Base-by-base conservation (phyloP, 1,139 yeast genomes). In the Pichia sp. region DNA sequence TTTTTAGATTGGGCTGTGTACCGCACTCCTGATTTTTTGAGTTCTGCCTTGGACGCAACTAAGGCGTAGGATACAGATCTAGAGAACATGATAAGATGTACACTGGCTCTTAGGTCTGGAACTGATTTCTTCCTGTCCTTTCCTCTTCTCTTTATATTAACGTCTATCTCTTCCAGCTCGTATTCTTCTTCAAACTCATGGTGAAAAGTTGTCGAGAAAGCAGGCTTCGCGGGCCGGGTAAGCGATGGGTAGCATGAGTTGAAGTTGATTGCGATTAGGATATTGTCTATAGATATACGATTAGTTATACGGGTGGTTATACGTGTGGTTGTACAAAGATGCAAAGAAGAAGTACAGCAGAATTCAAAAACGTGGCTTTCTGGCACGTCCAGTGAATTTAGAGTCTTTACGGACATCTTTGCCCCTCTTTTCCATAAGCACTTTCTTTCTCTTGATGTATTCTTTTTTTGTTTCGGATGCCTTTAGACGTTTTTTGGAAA, bases 361-460 rank as follows among this genome's bases (percentile, higher is more conserved):
- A 29, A 5, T 5, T 49, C 60, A 89, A 63, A 91, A 91, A 54
- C 85, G 73, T 19, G 94, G 80, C 53, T 84, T 77, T 74, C 99
- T 81, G 71, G 83, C 83, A 66, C 99, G 78, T 33, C 94, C 98
- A 3, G 97, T 86, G 63, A 81, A 91, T 61, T 83, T 87, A 43
- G 95, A 84, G 61, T 91, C 98, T 49, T 72, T 72, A 3, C 97
- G 96, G 14, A 89, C 96, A 34, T 67, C 69, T 60, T 84, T 84
- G 44, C 98, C 98, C 60, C 97, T 78, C 62, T 83, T 84, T 59
- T 83, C 81, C 91, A 84, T 86, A 40, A 89, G 70, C 42, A 86
- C 96, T 71, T 93, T 91, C 85, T 91, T 91, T 62, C 98, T 76
- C 56, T 71, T 71, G 52, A 91, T 88, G 60, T 74, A 91, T 14